A percentile compares a stretch with the other conserved stretches of the same genome.
These are phyloP conservation scores for Phialophora macrospora DNA, from an alignment of 2,329 filamentous ascomycete species.

Conservation along the genomic window DNA sequence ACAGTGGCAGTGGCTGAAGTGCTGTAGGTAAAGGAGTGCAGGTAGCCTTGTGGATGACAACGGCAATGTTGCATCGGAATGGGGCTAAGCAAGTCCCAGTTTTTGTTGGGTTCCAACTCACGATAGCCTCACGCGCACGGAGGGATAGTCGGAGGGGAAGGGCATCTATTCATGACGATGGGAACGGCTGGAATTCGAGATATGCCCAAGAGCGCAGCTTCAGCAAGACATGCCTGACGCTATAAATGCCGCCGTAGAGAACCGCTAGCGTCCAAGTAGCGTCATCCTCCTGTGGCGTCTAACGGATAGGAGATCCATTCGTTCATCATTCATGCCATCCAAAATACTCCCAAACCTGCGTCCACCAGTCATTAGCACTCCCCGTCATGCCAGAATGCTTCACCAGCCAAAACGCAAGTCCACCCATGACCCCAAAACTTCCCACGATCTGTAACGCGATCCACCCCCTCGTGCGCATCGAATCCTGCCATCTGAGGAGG, in stretches of 20 bases:
- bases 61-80: background rate
- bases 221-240: background rate
- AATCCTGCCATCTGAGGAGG: constrained; percentile 70
- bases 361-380: constrained; percentile 38
- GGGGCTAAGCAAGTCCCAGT: background rate
- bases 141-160: background rate
- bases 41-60: background rate
- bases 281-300: background rate
- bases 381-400: constrained; percentile 47
- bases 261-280: background rate
- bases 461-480: constrained; percentile 68
- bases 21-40: background rate
- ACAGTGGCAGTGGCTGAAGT: background rate
- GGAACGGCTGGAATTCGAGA: background rate
- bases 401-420: constrained; percentile 68
- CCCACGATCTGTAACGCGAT: constrained; percentile 74
- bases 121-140: background rate
- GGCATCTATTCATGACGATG: background rate
- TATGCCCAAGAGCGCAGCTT: background rate
- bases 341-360: constrained; percentile 29
- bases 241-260: background rate
- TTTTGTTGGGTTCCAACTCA: background rate
- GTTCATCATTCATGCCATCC: constrained; percentile 29
- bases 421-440: constrained; percentile 74
- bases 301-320: background rate